These are phyloP conservation scores for Sarocladium brachiariae DNA, from an alignment of 2,329 filamentous ascomycete species.

Conservation along the genomic window DNA sequence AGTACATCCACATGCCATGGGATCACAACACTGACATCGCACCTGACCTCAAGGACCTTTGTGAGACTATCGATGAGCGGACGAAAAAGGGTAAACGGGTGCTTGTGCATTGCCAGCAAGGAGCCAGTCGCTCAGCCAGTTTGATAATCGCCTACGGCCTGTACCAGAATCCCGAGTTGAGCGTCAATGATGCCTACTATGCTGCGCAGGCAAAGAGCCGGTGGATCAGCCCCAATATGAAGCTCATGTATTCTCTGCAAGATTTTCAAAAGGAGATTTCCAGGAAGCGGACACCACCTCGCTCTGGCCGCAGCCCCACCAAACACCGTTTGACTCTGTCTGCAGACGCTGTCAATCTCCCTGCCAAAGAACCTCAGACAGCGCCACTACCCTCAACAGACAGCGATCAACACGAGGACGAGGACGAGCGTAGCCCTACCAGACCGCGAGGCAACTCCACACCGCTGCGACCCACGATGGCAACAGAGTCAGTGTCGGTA, in stretches of 20 bases:
- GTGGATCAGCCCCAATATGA: conserved; percentile 92
- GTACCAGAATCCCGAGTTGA: conserved; percentile 69
- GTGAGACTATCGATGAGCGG: conserved; percentile 67
- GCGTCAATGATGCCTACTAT: conserved; percentile 77
- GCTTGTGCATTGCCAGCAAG: conserved; percentile 78
- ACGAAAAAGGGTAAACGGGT: conserved; percentile 70
- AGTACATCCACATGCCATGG: conserved; percentile 85
- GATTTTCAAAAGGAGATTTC: conserved; percentile 65
- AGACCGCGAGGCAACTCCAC: conserved; percentile 48
- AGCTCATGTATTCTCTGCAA: conserved; percentile 81
- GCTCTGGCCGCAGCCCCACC: conserved; percentile 46
- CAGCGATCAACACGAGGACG: conserved; percentile 38
- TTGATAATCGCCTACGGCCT: conserved; percentile 81
- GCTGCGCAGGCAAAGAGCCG: conserved; percentile 72
- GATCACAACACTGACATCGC: conserved; percentile 85
- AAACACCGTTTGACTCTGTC: conserved; percentile 57
- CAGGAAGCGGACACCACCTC: conserved; percentile 45
- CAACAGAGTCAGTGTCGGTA: conserved; percentile 60
- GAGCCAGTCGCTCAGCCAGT: conserved; percentile 77
- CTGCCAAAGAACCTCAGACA: conserved; percentile 51
- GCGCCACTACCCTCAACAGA: conserved; percentile 43
- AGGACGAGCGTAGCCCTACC: conserved; percentile 24
- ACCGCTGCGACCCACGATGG: conserved; percentile 42
- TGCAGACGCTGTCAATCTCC: conserved; percentile 47
- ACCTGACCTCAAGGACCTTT: conserved; percentile 66